Percentiles rank a stretch among this genome's conserved stretches.
These are phyloP conservation scores for Fraxinus ornus DNA, from an alignment of 305 asterid genomes.

Conservation along the genomic window DNA sequence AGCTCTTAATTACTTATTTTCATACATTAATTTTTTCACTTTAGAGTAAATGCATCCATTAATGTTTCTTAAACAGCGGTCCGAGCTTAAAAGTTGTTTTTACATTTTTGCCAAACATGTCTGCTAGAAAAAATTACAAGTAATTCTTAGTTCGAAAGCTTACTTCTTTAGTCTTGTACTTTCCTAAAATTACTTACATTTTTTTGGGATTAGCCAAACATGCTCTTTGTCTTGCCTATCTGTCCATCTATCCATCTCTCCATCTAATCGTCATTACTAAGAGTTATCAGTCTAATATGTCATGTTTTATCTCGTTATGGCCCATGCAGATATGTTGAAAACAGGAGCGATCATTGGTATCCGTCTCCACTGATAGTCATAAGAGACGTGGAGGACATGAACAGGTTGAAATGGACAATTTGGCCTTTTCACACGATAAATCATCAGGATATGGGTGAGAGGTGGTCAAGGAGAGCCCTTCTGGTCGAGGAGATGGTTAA, in stretches of 20 bases:
- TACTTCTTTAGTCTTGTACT: neutral
- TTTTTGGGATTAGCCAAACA: neutral
- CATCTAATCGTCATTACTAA: neutral
- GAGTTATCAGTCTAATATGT: neutral
- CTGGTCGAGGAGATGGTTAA: constrained; percentile 31
- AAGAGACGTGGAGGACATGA: constrained; percentile 40
- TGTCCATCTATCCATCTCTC: neutral
- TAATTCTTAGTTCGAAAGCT: neutral
- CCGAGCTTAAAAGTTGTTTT: neutral
- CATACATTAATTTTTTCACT: neutral
- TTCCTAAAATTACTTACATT: too few species aligned
- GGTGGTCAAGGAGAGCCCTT: constrained; percentile 40
- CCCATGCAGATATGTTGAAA: constrained; percentile 36
- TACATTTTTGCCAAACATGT: neutral
- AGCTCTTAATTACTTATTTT: too few species aligned
- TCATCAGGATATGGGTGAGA: constrained; percentile 44
- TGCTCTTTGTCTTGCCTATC: neutral
- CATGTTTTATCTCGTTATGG: neutral
- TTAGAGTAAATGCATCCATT: neutral
- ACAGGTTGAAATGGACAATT: constrained; percentile 37
- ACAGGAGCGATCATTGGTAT: constrained; percentile 51
- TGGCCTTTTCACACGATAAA: constrained; percentile 50
- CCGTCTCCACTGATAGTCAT: constrained; percentile 32
- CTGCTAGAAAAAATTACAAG: neutral
- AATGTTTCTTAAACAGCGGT: too few species aligned